A percentile compares a stretch with the other conserved stretches of the same genome.
phyloP scores from a whole-genome alignment of 768 basidiomycete species.

The Suillus variegatus region DNA sequence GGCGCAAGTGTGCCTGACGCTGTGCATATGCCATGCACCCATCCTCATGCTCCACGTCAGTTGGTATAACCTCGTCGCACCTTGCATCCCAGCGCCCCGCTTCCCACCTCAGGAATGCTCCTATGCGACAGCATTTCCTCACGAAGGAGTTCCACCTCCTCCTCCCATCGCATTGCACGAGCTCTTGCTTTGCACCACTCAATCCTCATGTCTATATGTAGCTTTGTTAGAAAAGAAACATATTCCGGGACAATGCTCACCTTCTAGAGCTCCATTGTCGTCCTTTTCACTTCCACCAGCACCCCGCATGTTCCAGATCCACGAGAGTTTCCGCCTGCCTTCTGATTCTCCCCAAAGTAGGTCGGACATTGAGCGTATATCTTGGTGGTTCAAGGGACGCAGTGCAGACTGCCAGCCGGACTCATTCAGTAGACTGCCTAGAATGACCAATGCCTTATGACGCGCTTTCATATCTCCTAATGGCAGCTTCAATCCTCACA shows the following conservation, averaged over 20 bases:
- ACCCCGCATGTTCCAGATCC: no score
- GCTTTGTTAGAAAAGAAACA: no score
- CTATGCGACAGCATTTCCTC: background rate
- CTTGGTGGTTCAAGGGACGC: constrained; percentile 1
- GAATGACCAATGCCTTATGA: background rate
- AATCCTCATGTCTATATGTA: background rate
- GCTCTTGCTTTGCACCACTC: constrained; percentile 5
- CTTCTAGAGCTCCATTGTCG: no score
- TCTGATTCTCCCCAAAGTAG: constrained; percentile 5
- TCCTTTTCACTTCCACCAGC: no score
- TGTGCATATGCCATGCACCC: background rate
- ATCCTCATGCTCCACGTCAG: background rate
- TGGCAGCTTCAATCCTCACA: no score
- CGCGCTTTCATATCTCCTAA: no score
- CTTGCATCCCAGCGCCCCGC: background rate
- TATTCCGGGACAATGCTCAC: no score
- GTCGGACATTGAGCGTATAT: constrained; percentile 7
- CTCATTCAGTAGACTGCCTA: background rate
- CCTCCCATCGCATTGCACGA: background rate
- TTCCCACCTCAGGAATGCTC: background rate
- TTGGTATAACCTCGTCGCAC: background rate
- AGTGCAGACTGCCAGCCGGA: background rate
- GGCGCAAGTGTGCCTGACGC: background rate
- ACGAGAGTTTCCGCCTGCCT: no score
- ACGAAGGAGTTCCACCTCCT: background rate